Evolutionary conservation across 1,139 yeast species (phyloP).

Genomic region (Arxiozyma bovina): DNA sequence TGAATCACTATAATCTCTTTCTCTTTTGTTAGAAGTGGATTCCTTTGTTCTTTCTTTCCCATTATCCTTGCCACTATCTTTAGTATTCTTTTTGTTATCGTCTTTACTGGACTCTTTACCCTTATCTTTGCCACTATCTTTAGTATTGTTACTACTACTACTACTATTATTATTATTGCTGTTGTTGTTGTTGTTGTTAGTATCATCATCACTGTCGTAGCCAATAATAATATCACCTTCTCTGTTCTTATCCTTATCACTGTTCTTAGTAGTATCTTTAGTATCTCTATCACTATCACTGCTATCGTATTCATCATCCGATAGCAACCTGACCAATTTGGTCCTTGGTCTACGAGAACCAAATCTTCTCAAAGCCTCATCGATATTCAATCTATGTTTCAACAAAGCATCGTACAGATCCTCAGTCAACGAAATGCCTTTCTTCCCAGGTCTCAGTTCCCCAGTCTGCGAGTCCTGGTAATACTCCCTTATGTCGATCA

Average conservation of each 20-base stretch:
- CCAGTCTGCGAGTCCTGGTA: conserved; percentile 54
- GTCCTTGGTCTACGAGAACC: conserved; percentile 33
- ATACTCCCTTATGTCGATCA: conserved; percentile 77
- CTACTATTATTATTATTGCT: too few species aligned
- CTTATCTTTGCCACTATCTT: too few species aligned
- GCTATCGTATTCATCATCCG: conserved; percentile 23
- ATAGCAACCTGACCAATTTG: conserved; percentile 14
- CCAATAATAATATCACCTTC: conserved; percentile 1
- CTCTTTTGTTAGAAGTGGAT: conserved; percentile 6
- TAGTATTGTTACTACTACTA: too few species aligned
- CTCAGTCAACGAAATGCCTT: conserved; percentile 72
- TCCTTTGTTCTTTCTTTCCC: conserved; percentile 10
- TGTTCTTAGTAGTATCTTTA: conserved; percentile 7
- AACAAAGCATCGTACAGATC: conserved; percentile 57
- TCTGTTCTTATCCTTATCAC: conserved; percentile 4
- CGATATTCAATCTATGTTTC: conserved; percentile 45
- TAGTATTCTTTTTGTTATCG: background rate
- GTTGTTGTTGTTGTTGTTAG: conserved; percentile 1
- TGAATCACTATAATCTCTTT: conserved; percentile 10
- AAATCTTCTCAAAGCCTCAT: conserved; percentile 47
- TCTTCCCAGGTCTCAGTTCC: conserved; percentile 67
- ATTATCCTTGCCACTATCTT: conserved; percentile 1
- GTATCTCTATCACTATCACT: conserved; percentile 4
- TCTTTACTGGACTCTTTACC: too few species aligned
- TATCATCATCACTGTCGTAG: conserved; percentile 10